Evolutionary conservation across 2,329 filamentous ascomycete species (phyloP).

Genomic region (Colletotrichum tanaceti): DNA sequence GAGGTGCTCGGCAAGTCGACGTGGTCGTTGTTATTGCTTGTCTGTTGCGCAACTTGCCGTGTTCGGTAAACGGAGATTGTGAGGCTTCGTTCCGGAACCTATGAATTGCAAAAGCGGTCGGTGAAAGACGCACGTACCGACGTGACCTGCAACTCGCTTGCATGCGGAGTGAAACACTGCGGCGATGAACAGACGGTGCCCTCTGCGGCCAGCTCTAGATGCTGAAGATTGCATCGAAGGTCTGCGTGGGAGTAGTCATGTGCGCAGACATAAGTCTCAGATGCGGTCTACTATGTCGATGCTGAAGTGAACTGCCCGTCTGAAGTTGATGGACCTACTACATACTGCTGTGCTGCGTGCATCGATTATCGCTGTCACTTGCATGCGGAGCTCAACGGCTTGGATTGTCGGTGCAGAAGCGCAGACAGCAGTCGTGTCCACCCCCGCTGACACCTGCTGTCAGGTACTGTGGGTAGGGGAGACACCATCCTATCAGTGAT

Average conservation of each 20-base stretch:
- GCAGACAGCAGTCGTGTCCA: constrained; percentile 26
- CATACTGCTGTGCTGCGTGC: constrained; percentile 22
- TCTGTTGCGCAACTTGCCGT: not conserved
- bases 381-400: constrained; percentile 35
- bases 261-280: not conserved
- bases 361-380: constrained; percentile 37
- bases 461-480: constrained; percentile 24
- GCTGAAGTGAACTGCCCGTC: constrained; percentile 22
- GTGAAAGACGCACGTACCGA: constrained; percentile 14
- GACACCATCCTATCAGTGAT: constrained; percentile 5
- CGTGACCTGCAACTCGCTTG: not conserved
- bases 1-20: constrained; percentile 19
- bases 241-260: not conserved
- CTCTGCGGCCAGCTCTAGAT: not conserved
- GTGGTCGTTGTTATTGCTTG: constrained; percentile 21
- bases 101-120: constrained; percentile 4
- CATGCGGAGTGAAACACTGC: not conserved
- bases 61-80: constrained; percentile 28
- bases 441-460: constrained; percentile 28
- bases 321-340: constrained; percentile 27
- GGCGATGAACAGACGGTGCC: not conserved
- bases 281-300: constrained; percentile 14
- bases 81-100: constrained; percentile 8
- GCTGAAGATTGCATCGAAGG: not conserved
- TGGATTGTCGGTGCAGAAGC: constrained; percentile 27